phyloP scores from a whole-genome alignment of 306 rosid genomes.

The Prunus padus region DNA sequence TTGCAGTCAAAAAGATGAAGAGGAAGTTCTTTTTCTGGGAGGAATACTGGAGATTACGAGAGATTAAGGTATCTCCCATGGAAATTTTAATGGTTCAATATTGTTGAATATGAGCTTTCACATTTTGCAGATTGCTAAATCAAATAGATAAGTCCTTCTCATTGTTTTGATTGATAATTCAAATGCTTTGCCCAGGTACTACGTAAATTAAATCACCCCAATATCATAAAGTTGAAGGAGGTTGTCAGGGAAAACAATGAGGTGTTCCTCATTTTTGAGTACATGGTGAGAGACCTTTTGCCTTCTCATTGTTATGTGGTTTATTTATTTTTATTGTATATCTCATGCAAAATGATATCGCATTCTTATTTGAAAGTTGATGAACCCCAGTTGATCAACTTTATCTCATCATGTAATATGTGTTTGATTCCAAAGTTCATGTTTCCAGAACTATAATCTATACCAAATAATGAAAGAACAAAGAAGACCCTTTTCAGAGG shows the following conservation, averaged over 20 bases:
- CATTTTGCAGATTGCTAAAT: slow-evolving; percentile 7
- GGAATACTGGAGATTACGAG: slow-evolving; percentile 73
- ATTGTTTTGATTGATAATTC: slow-evolving; percentile 25
- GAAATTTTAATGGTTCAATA: slow-evolving; percentile 7
- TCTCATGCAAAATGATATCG: slow-evolving; percentile 2
- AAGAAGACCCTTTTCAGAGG: slow-evolving; percentile 63
- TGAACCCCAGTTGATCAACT: slow-evolving; percentile 18
- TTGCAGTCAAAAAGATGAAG: slow-evolving; percentile 87
- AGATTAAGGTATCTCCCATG: slow-evolving; percentile 60
- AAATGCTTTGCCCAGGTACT: slow-evolving; percentile 54
- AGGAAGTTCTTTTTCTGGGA: slow-evolving; percentile 88
- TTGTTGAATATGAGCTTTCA: slow-evolving; percentile 15
- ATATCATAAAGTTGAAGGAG: slow-evolving; percentile 79
- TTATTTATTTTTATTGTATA: slow-evolving; percentile 1
- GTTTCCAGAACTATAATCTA: slow-evolving; percentile 67
- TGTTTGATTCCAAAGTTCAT: slow-evolving; percentile 38
- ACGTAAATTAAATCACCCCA: slow-evolving; percentile 70
- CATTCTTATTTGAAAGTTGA: slow-evolving; percentile 9
- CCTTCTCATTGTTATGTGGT: slow-evolving; percentile 3
- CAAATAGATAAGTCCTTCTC: neutral
- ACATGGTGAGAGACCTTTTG: slow-evolving; percentile 56
- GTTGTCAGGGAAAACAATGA: slow-evolving; percentile 70
- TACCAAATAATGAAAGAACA: slow-evolving; percentile 74
- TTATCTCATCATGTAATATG: slow-evolving; percentile 3
- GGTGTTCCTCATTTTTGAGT: slow-evolving; percentile 75